Evolutionary conservation across 768 basidiomycete species (phyloP), one percentile per base, ranked within the genome.

Genomic region (Galerina marginata): DNA sequence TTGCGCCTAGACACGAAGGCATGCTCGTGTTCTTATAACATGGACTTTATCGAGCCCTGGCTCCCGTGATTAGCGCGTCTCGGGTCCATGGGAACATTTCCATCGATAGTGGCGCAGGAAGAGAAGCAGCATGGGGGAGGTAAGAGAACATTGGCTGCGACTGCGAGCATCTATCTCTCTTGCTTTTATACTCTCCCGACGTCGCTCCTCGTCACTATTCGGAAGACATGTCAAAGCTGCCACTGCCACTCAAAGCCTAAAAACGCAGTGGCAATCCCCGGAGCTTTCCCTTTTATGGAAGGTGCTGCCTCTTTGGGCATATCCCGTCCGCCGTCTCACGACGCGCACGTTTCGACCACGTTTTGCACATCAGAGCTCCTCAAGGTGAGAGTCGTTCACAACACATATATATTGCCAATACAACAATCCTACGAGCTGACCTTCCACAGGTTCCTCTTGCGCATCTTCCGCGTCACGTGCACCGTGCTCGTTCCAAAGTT

Each of bases 391-490:
- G 39, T 1, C 10, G 44, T 54, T 43, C 26, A 49, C 52, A 38
- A 23, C 16, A 40, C 39, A 38, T 23, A 58, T 36, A 54, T 53
- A 45, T 33, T 45, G 42, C 36, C 23, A 54, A 42, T 46, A 58
- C 33, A 38, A n/a, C 23, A 14, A 44, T 45, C 36, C 72, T 86
- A 94, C 46, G 91, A 89, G 73, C 87, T 93, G 46, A 93, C 92
- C 69, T 85, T 88, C 79, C 86, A 92, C 69, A 95, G 83, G 56
- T 91, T 91, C 52, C 86, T 91, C 69, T 89, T 91, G 76, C 89
- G 90, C 80, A 89, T 79, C 77, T 95, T 95, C 65, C 93, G 86
- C 47, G 93, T 94, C 71, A 96, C 83, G 73, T 94, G 92, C 66
- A 96, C 92, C 56, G 90, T 86, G 68, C 88, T 93, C 58, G 83